Evolutionary conservation across 305 asterid genomes (phyloP), one percentile per base, ranked within the genome.

Genomic region (Petunia hybrid): DNA sequence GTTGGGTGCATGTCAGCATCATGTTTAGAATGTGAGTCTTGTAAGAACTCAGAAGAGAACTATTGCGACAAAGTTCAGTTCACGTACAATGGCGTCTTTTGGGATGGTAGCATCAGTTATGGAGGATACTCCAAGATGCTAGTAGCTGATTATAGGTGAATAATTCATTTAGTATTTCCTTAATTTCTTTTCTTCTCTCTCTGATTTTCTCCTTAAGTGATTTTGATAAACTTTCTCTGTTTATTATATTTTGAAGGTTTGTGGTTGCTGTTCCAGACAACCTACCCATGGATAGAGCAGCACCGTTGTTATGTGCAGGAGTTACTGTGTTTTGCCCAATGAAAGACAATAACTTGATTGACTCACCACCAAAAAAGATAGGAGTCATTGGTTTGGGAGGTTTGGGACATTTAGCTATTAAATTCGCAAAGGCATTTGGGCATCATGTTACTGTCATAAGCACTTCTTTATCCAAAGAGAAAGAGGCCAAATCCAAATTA

Each of bases 31-130:
- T 95, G 98, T 4, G 99, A 95, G 6, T 89, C 41, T 55, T 95
- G 99, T 83, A 69, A 82, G 3, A 86, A 76, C 0, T 92, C 88
- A 0, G 94, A 90, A 35, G 98, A 95, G 75, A 95, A 95, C 43
- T 95, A 93, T 86, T 95, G 99, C 16, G 97, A 91, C 40, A 60
- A 88, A 7, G 87, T 93, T n/a, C 97, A 90, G 73, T 91, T 91
- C 43, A 92, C 91, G 0, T 93, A 90, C 56, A 95, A 93, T 78
- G 97, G 97, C 79, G 88, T 93, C 59, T 93, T 92, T 76, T 93
- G 98, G 99, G 99, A 95, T 71, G 98, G 97, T 0, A 87, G 87
- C 84, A 91, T 95, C 82, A 93, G 97, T 60, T 93, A 95, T 43
- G 99, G 99, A 0, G 99, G 99, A 46, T 95, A 95, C 80, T 95